phyloP scores from a whole-genome alignment of 345 rosid species.

The Eucalyptus grandis region DNA sequence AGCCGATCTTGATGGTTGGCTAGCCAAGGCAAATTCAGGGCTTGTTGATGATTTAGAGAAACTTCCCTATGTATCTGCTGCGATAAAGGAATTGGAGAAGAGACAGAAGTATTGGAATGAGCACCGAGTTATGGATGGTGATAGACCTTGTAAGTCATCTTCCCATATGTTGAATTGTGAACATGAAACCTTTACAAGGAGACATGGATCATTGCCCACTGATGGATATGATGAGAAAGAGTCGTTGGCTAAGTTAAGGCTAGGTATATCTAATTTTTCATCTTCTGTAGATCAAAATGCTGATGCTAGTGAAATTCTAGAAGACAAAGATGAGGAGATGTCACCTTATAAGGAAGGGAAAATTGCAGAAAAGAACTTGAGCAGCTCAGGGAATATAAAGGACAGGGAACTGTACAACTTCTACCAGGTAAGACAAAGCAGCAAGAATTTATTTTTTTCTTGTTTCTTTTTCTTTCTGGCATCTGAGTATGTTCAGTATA shows the following conservation, averaged over 20 bases:
- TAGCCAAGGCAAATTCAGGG: conserved; percentile 78
- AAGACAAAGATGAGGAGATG: conserved; percentile 13
- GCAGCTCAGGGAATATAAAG: conserved; percentile 27
- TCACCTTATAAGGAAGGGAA: conserved; percentile 32
- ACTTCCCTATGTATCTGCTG: conserved; percentile 90
- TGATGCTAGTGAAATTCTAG: conserved; percentile 14
- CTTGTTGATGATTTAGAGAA: conserved; percentile 82
- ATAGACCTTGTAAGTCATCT: conserved; percentile 3
- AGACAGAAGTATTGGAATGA: conserved; percentile 75
- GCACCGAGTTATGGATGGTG: conserved; percentile 15
- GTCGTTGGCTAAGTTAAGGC: conserved; percentile 1
- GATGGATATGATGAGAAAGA: conserved; percentile 14
- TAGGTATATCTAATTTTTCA: conserved; percentile 13
- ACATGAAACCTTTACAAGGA: neutral
- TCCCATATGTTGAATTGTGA: neutral
- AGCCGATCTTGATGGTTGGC: conserved; percentile 82
- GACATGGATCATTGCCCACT: neutral
- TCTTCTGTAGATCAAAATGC: conserved; percentile 19
- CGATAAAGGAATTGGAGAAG: conserved; percentile 67
- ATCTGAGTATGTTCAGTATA: neutral
- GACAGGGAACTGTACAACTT: conserved; percentile 55
- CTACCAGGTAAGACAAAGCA: conserved; percentile 60
- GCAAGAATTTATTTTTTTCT: neutral
- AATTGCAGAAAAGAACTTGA: conserved; percentile 7
- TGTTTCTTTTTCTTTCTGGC: neutral